Percentiles rank a stretch among this genome's conserved stretches.
These are phyloP conservation scores for Leucocoprinus gongylophorus DNA, from an alignment of 1,284 basidiomycete species.

Conservation along the genomic window DNA sequence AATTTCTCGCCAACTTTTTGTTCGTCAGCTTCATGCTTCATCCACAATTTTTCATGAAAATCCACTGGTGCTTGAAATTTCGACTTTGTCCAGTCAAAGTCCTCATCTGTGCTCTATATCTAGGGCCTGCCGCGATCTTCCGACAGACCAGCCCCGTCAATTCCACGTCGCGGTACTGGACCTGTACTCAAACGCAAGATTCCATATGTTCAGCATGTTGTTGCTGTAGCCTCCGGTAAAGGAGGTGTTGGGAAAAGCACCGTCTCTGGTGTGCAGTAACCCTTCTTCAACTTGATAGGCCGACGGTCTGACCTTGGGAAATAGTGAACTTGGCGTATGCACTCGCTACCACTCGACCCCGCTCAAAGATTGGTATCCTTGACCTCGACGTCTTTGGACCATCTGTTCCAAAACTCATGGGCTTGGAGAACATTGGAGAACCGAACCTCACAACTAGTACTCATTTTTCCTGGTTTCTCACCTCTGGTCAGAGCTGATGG, in stretches of 20 bases:
- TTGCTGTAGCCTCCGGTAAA: constrained; percentile 92
- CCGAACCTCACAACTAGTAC: constrained; percentile 71
- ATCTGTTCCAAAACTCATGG: constrained; percentile 94
- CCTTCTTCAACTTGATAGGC: background rate
- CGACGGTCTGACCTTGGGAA: background rate
- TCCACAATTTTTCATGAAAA: constrained; percentile 26
- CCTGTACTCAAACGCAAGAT: constrained; percentile 51
- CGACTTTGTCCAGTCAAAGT: too few species aligned
- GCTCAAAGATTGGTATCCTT: constrained; percentile 75
- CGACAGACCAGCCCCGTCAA: constrained; percentile 42
- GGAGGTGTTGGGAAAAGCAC: constrained; percentile 98
- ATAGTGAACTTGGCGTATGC: constrained; percentile 81
- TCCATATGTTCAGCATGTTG: constrained; percentile 62
- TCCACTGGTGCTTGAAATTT: constrained; percentile 23
- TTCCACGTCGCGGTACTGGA: constrained; percentile 50
- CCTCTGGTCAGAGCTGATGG: constrained; percentile 3
- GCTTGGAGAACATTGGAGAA: constrained; percentile 74
- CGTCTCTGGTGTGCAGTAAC: constrained; percentile 58
- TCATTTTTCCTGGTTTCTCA: constrained; percentile 6
- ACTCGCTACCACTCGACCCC: constrained; percentile 43
- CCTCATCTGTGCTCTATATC: background rate
- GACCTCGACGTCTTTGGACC: constrained; percentile 98
- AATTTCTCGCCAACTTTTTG: background rate
- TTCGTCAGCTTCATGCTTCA: background rate
- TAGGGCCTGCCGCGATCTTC: constrained; percentile 42